Conservation (phyloP, 192 early-diverging fungal species). For the Linnemannia elongata region DNA sequence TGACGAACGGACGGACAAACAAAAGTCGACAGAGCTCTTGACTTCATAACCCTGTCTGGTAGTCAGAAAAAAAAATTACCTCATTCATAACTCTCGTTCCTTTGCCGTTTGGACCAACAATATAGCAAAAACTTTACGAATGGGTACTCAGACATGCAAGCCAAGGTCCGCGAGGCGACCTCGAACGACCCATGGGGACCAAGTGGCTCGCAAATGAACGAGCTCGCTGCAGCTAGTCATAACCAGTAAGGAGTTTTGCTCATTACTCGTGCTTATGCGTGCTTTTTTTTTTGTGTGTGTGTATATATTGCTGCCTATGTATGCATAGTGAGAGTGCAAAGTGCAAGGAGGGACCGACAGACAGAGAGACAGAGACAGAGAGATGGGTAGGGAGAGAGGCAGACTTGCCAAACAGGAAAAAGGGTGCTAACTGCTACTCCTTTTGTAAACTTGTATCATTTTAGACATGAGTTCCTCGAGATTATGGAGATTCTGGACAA, state of each 20-base stretch:
- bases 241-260: constrained; percentile 77
- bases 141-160: constrained; percentile 93
- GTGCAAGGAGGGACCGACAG: too few relatives aligned
- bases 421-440: constrained; percentile 8
- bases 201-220: constrained; percentile 81
- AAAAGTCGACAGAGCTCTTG: not conserved
- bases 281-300: not conserved
- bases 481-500: constrained; percentile 99
- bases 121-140: constrained; percentile 89
- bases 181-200: constrained; percentile 86
- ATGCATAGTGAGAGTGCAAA: not conserved
- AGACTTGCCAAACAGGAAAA: not conserved
- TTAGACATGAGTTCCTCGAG: constrained; percentile 89
- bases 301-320: not conserved
- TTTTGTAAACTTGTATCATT: not conserved
- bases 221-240: constrained; percentile 87
- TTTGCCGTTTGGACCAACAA: not conserved
- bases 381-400: not conserved
- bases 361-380: not conserved
- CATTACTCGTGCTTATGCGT: not conserved
- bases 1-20: not conserved
- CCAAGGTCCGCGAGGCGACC: constrained; percentile 89
- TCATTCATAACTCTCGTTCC: not conserved
- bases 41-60: not conserved
- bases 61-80: not conserved